Base-by-base conservation (phyloP, 768 basidiomycete species). In the Lentinus tigrinus region DNA sequence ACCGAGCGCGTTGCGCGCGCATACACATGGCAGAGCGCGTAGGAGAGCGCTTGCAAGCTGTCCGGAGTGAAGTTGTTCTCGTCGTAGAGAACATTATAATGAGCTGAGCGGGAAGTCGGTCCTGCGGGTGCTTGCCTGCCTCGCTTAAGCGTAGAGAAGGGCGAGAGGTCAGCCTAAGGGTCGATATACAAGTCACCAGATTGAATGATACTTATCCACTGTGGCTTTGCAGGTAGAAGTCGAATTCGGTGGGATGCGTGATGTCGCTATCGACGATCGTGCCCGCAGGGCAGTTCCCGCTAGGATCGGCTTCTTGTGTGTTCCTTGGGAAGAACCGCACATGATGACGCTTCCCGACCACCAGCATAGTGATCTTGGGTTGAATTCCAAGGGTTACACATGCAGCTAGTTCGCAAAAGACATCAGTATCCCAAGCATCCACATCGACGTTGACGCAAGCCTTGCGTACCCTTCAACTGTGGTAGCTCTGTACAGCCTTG, bases 311-410 rank as follows among this genome's bases (percentile, higher is more conserved):
- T 9, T 87, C 81, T 5, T 64, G 60, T 0, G 55, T 53, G 5
- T 69, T 66, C 39, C 55, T 64, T 0, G 85, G 85, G 75, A 88
- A 87, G 70, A 87, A 81, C 67, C 83, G 76, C 47, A 85, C 78
- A 52, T 87, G 87, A 66, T 89, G 87, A 3, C 87, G 79, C 67
- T 93, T 94, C 17, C 89, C 91, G 7, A 93, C 91, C 27, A 93
- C 77, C 49, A 93, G 80, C 23, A 93, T 73, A 0, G 92, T 93
- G 28, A 93, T 88, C 51, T 81, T 84, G 0, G 84, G 83, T 1
- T 76, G 75, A 27, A 91, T 85, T 7, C 75, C 75, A 1, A 88
- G 64, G 4, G 83, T 79, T 0, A 52, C 57, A 60, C 89, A 93
- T 3, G 91, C 91, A 52, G 62, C 91, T 92, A 66, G 19, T 40